Percentiles rank a stretch among this genome's conserved stretches.
Conservation (phyloP, 116 monocot genomes). For the Posidonia oceanica region DNA sequence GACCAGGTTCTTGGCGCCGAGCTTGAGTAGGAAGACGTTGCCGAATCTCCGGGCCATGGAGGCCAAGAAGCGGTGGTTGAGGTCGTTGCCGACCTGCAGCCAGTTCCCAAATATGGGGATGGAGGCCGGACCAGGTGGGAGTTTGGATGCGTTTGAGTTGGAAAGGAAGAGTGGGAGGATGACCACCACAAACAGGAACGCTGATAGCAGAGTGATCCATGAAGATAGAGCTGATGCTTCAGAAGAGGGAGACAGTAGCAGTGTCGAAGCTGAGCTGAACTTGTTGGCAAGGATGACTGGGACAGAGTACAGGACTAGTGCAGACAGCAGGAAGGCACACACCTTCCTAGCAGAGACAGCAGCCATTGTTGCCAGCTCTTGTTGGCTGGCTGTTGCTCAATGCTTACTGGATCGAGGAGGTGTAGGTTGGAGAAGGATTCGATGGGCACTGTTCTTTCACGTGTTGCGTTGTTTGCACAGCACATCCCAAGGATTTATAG, state of each 20-base stretch:
- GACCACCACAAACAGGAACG: neutral
- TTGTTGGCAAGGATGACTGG: no score
- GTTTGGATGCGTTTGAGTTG: neutral
- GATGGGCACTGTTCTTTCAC: no score
- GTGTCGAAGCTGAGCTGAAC: neutral
- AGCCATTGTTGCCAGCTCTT: no score
- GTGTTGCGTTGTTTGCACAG: no score
- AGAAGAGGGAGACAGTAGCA: neutral
- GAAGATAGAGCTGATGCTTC: neutral
- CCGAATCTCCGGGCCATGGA: conserved; percentile 49
- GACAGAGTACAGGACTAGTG: no score
- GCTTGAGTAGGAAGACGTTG: conserved; percentile 37
- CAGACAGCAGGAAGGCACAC: no score
- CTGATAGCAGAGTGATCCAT: neutral
- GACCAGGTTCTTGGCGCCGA: conserved; percentile 41
- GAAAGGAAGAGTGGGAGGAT: neutral
- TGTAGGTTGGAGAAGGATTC: no score
- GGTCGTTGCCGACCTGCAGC: conserved; percentile 80
- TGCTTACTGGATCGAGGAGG: no score
- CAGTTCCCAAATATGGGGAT: conserved; percentile 81
- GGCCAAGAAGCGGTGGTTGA: conserved; percentile 67
- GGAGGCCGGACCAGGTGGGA: conserved; percentile 46
- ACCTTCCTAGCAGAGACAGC: no score
- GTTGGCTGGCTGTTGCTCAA: no score
- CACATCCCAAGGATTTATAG: no score